Conservation (phyloP, 306 rosid genomes). For the Pyrus communis region DNA sequence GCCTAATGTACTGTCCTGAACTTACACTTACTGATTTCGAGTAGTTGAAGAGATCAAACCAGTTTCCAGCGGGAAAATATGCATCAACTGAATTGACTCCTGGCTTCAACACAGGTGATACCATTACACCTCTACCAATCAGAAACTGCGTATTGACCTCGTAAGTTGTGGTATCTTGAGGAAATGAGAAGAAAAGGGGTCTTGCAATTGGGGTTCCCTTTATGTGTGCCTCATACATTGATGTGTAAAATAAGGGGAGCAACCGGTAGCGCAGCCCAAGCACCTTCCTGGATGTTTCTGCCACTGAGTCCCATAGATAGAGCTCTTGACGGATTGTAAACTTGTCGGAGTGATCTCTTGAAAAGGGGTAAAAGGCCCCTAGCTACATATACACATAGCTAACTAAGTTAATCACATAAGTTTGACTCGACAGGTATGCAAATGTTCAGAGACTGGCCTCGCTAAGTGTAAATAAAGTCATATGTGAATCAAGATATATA, state of each 20-base stretch:
- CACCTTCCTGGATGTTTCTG: slow-evolving; percentile 70
- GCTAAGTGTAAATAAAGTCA: no score
- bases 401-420: neutral
- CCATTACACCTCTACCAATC: slow-evolving; percentile 61
- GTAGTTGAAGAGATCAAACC: slow-evolving; percentile 80
- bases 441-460: no score
- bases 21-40: slow-evolving; percentile 41
- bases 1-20: slow-evolving; percentile 43
- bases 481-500: neutral
- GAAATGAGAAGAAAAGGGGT: slow-evolving; percentile 90
- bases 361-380: slow-evolving; percentile 87
- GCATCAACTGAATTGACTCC: slow-evolving; percentile 57
- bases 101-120: slow-evolving; percentile 61
- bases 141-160: slow-evolving; percentile 68
- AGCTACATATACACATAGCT: slow-evolving; percentile 32
- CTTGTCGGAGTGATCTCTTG: slow-evolving; percentile 70
- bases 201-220: slow-evolving; percentile 77
- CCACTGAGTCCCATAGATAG: slow-evolving; percentile 83
- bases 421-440: neutral
- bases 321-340: slow-evolving; percentile 56
- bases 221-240: slow-evolving; percentile 64
- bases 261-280: slow-evolving; percentile 73
- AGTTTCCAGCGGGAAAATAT: slow-evolving; percentile 73
- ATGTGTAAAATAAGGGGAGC: slow-evolving; percentile 79
- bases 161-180: slow-evolving; percentile 55